These are phyloP conservation scores for Ustilago cynodontis DNA, from an alignment of 1,284 basidiomycete species.

Conservation along the genomic window DNA sequence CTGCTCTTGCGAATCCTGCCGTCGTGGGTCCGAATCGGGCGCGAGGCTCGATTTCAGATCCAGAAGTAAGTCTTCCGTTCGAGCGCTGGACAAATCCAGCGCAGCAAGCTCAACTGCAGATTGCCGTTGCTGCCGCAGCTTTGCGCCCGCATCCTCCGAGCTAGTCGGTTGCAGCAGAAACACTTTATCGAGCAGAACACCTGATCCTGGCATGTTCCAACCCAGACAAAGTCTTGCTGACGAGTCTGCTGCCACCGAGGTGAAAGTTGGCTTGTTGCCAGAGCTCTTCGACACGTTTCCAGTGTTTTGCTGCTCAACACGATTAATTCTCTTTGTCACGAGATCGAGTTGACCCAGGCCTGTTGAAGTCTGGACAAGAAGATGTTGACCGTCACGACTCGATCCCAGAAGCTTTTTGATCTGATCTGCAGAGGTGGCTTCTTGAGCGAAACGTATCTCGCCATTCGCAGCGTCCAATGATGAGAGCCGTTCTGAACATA, in stretches of 20 bases:
- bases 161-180: constrained; percentile 21
- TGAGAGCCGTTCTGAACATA: constrained; percentile 2
- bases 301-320: constrained; percentile 7
- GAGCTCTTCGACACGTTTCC: background rate
- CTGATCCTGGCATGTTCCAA: constrained; percentile 33
- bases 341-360: constrained; percentile 19
- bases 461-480: constrained; percentile 5
- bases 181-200: constrained; percentile 26
- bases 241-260: background rate
- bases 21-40: too few relatives aligned
- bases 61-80: constrained; percentile 18
- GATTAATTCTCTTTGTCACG: background rate
- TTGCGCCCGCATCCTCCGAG: background rate
- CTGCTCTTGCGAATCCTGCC: too few relatives aligned
- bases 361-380: constrained; percentile 17
- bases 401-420: constrained; percentile 22
- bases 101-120: constrained; percentile 14
- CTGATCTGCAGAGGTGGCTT: background rate
- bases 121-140: background rate
- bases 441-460: constrained; percentile 3
- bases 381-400: constrained; percentile 17
- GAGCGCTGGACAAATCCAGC: constrained; percentile 18
- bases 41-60: background rate
- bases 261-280: background rate
- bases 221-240: constrained; percentile 21